Conservation (phyloP, 345 rosid species). For the Heritiera littoralis region DNA sequence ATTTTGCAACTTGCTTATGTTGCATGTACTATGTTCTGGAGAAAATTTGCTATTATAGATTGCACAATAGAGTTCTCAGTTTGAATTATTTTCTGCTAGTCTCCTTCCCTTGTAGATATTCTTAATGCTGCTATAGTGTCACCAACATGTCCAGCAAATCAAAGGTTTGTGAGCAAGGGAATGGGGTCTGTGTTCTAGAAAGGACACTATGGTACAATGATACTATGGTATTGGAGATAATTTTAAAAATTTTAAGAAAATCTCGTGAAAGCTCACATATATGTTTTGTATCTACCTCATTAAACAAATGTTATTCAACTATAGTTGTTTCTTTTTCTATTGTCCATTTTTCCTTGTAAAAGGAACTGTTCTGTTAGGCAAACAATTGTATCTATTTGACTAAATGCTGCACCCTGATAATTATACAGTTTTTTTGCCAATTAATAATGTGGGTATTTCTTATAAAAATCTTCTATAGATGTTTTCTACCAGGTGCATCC, state of each 20-base stretch:
- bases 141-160: neutral
- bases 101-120: neutral
- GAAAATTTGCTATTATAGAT: neutral
- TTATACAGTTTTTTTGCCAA: neutral
- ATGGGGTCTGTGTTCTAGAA: neutral
- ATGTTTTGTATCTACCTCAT: neutral
- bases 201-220: neutral
- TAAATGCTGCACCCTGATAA: neutral
- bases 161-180: neutral
- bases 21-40: neutral
- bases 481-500: neutral
- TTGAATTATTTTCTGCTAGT: neutral
- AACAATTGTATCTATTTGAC: neutral
- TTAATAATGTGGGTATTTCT: neutral
- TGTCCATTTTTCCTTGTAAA: neutral
- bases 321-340: neutral
- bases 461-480: neutral
- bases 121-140: neutral
- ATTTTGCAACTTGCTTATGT: slow-evolving; percentile 5
- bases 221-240: neutral
- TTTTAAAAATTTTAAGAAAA: neutral
- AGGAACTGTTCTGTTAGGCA: neutral
- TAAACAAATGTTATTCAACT: neutral
- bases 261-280: neutral
- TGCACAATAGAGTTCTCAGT: neutral